Evolutionary conservation across 2,329 filamentous ascomycete genomes (phyloP).

Genomic region (Chaetomium olivaceum): DNA sequence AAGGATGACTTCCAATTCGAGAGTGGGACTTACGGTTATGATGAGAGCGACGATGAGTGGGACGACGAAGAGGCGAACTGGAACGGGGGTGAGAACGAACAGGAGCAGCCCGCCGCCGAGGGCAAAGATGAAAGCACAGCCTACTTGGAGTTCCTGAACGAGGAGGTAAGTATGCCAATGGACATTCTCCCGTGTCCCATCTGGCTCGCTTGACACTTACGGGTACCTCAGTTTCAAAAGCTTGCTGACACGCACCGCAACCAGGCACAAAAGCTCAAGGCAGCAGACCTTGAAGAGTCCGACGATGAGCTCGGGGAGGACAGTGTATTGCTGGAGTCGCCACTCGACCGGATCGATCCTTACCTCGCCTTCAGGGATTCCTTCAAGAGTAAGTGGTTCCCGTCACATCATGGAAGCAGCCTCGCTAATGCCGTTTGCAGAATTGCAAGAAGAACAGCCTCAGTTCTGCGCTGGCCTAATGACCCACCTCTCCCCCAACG

Average conservation of each 20-base stretch:
- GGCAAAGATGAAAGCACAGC: constrained; percentile 87
- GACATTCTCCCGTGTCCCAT: not conserved
- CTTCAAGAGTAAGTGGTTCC: constrained; percentile 69
- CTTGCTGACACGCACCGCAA: constrained; percentile 31
- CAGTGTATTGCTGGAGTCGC: constrained; percentile 87
- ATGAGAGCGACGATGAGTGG: constrained; percentile 73
- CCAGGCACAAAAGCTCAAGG: constrained; percentile 80
- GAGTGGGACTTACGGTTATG: constrained; percentile 59
- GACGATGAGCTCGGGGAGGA: constrained; percentile 92
- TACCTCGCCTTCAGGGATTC: constrained; percentile 85
- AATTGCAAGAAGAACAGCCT: constrained; percentile 86
- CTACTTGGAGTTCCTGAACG: constrained; percentile 93
- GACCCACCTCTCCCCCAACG: constrained; percentile 73
- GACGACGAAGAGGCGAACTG: constrained; percentile 80
- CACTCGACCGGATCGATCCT: constrained; percentile 91
- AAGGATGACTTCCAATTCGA: constrained; percentile 81
- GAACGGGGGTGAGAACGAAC: constrained; percentile 71
- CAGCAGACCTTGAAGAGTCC: constrained; percentile 65
- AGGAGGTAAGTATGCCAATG: constrained; percentile 64
- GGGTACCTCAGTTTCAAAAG: constrained; percentile 17
- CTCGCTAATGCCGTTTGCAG: constrained; percentile 46
- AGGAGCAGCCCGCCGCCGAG: constrained; percentile 59
- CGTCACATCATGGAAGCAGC: not conserved
- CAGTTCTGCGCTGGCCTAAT: constrained; percentile 83
- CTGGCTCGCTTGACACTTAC: constrained; percentile 14